phyloP scores from a whole-genome alignment of 225 moss, liverwort and hornwort genomes.

The Marchantia paleacea region DNA sequence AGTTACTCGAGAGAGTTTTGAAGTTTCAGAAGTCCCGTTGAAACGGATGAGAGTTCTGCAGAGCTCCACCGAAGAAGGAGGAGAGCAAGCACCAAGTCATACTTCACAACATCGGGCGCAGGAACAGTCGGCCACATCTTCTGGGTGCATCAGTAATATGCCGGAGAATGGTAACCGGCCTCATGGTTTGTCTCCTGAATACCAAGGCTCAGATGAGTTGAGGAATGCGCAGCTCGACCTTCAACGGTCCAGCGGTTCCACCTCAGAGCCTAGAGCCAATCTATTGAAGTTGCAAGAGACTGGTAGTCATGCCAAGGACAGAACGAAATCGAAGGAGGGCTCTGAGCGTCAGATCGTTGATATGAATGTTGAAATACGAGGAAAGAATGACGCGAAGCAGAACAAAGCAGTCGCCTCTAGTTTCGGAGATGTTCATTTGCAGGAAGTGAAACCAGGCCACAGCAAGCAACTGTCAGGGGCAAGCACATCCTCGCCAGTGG shows the following conservation, averaged over 20 bases:
- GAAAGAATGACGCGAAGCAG: conserved; percentile 10
- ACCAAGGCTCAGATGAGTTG: conserved; percentile 20
- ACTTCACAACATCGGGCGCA: conserved; percentile 2
- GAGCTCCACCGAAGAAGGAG: conserved; percentile 17
- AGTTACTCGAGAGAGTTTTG: conserved; percentile 19
- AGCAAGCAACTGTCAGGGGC: conserved; percentile 46
- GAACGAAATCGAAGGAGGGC: conserved; percentile 4
- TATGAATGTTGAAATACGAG: conserved; percentile 22
- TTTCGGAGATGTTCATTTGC: conserved; percentile 25
- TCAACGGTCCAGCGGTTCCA: conserved; percentile 26
- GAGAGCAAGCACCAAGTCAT: conserved; percentile 11
- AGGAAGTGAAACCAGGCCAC: conserved; percentile 37
- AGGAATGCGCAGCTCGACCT: conserved; percentile 30
- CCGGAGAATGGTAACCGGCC: conserved; percentile 16
- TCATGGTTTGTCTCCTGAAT: conserved; percentile 21
- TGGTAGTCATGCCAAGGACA: conserved; percentile 13
- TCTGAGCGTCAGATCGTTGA: conserved; percentile 15
- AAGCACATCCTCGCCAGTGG: conserved; percentile 22
- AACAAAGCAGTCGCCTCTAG: conserved; percentile 24
- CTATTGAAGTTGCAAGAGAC: conserved; percentile 18
- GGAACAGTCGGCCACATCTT: conserved; percentile 31
- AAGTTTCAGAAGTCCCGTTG: conserved; percentile 25
- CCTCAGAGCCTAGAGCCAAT: conserved; percentile 26
- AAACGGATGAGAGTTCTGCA: conserved; percentile 18
- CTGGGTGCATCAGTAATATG: conserved; percentile 13